phyloP scores from a whole-genome alignment of 2,329 filamentous ascomycete species.

The Calonectria pteridis region DNA sequence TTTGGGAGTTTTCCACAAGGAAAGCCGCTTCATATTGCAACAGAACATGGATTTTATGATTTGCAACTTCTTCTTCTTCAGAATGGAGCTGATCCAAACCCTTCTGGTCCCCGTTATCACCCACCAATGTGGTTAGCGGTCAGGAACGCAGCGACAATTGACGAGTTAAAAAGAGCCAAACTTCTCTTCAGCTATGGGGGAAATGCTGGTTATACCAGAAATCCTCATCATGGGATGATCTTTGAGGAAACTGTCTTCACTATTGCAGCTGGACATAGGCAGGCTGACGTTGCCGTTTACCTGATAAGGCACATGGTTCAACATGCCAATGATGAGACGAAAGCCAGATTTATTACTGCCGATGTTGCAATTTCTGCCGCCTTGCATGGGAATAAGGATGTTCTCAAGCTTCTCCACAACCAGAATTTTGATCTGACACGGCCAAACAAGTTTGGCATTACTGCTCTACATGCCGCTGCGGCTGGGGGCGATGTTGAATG shows the following conservation, averaged over 20 bases:
- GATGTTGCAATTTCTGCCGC: background rate
- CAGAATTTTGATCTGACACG: background rate
- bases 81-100: background rate
- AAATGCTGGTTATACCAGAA: background rate
- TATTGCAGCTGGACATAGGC: background rate
- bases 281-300: background rate
- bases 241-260: background rate
- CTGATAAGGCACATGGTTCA: background rate
- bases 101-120: too few species aligned
- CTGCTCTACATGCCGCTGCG: background rate
- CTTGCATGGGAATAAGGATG: background rate
- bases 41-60: background rate
- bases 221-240: background rate
- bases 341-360: background rate
- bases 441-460: background rate
- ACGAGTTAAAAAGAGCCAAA: background rate
- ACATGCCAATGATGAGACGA: background rate
- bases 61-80: background rate
- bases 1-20: too few species aligned
- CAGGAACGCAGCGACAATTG: background rate
- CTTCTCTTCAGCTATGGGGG: background rate
- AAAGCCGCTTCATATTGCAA: background rate
- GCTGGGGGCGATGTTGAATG: background rate
- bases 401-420: background rate
- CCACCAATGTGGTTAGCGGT: background rate